A percentile compares a stretch with the other conserved stretches of the same genome.
These are phyloP conservation scores for Mrakia blollopis DNA, from an alignment of 768 basidiomycete genomes.

Conservation along the genomic window DNA sequence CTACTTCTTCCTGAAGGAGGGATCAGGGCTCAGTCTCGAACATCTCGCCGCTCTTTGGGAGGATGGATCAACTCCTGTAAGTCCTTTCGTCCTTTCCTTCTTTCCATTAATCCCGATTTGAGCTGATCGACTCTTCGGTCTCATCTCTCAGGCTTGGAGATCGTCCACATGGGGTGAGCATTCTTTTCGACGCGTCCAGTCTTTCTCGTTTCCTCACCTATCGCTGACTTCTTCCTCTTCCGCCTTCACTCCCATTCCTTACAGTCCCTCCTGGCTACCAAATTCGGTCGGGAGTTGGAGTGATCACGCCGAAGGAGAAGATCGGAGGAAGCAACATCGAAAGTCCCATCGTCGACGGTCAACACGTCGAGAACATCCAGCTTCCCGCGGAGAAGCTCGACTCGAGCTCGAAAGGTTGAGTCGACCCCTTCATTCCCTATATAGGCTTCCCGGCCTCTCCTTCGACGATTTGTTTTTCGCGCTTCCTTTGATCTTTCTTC, in stretches of 20 bases:
- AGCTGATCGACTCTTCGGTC: conserved; percentile 21
- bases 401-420: too few species aligned
- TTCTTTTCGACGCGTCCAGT: too few species aligned
- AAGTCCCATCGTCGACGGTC: not conserved
- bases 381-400: too few species aligned
- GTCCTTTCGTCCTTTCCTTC: not conserved
- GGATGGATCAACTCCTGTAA: conserved; percentile 39
- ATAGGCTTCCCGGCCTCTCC: too few species aligned
- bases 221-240: conserved; percentile 27
- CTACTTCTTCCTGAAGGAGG: conserved; percentile 72
- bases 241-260: conserved; percentile 1
- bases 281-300: not conserved
- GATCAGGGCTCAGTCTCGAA: conserved; percentile 64
- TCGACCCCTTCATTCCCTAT: too few species aligned
- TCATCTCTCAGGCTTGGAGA: not conserved
- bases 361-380: not conserved
- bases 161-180: too few species aligned
- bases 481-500: too few species aligned
- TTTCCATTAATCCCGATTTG: not conserved
- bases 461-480: too few species aligned
- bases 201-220: too few species aligned
- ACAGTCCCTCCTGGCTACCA: not conserved
- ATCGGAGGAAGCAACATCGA: too few species aligned
- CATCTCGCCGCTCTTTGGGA: conserved; percentile 53
- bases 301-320: too few species aligned